Percentiles rank a stretch among this genome's conserved stretches.
Evolutionary conservation across 1,284 basidiomycete species (phyloP).

Genomic region (Malassezia obtusa): DNA sequence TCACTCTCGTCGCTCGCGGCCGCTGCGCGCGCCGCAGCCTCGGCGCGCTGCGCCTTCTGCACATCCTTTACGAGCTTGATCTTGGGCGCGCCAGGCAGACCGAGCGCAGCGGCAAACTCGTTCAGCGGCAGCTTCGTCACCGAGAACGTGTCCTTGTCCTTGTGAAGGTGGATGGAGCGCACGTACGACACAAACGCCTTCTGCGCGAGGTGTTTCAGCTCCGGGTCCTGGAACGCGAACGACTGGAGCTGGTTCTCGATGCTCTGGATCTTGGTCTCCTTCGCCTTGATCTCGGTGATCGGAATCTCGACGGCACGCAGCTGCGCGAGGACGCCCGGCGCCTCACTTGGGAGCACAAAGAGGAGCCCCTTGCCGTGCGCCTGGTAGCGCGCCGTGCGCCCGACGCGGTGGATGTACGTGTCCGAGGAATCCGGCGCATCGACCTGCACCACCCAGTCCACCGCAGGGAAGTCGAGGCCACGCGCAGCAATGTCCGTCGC

Average conservation of each 20-base stretch:
- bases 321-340: constrained; percentile 70
- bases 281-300: constrained; percentile 71
- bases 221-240: constrained; percentile 85
- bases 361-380: constrained; percentile 77
- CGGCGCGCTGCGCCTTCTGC: constrained; percentile 60
- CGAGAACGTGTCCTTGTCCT: constrained; percentile 86
- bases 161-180: constrained; percentile 82
- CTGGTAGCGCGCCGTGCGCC: constrained; percentile 86
- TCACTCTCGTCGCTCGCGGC: constrained; percentile 10
- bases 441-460: constrained; percentile 96
- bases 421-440: constrained; percentile 97
- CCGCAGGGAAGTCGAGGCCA: constrained; percentile 88
- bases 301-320: constrained; percentile 64
- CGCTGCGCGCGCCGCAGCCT: constrained; percentile 30
- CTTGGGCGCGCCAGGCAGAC: constrained; percentile 86
- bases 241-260: constrained; percentile 83
- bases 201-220: constrained; percentile 94
- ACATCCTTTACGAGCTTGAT: constrained; percentile 76
- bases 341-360: constrained; percentile 78
- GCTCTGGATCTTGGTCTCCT: constrained; percentile 74
- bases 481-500: constrained; percentile 91
- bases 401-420: constrained; percentile 94
- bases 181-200: constrained; percentile 95
- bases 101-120: constrained; percentile 76
- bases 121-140: constrained; percentile 71